phyloP scores from a whole-genome alignment of 305 asterid species.

The Fraxinus platypoda region DNA sequence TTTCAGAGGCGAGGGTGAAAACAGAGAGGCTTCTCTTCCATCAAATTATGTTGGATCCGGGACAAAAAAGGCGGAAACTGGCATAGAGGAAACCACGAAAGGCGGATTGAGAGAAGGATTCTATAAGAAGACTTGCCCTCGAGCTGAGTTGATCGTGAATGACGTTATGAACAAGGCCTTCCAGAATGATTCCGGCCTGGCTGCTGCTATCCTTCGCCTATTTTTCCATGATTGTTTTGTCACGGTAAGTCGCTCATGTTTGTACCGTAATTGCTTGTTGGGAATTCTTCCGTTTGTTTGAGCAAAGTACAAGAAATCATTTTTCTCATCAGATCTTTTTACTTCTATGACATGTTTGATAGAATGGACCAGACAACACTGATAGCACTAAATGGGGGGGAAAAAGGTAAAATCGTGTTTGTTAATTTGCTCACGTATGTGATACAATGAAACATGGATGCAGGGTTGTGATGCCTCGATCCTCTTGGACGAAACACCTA shows the following conservation, averaged over 20 bases:
- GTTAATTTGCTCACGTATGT: not conserved
- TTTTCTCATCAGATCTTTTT: too few relatives aligned
- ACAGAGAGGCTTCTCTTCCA: not conserved
- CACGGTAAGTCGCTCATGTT: conserved; percentile 31
- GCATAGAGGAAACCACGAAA: not conserved
- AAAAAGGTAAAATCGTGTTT: not conserved
- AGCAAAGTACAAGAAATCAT: too few relatives aligned
- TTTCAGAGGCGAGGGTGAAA: not conserved
- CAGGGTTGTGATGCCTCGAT: conserved; percentile 74
- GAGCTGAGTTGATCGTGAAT: conserved; percentile 46
- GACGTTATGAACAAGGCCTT: conserved; percentile 33
- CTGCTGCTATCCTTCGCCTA: conserved; percentile 54
- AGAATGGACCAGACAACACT: not conserved
- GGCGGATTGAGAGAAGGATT: conserved; percentile 36
- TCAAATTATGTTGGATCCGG: not conserved
- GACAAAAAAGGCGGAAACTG: not conserved
- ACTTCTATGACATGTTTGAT: too few relatives aligned
- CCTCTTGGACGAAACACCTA: conserved; percentile 48
- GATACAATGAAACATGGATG: not conserved
- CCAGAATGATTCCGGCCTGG: conserved; percentile 37
- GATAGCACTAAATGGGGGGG: not conserved
- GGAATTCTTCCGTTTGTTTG: too few relatives aligned
- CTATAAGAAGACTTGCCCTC: conserved; percentile 49
- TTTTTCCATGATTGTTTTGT: conserved; percentile 63
- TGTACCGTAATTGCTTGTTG: too few relatives aligned